These are phyloP conservation scores for Herpetospermum pedunculosum DNA, from an alignment of 306 rosid genomes.

Conservation along the genomic window DNA sequence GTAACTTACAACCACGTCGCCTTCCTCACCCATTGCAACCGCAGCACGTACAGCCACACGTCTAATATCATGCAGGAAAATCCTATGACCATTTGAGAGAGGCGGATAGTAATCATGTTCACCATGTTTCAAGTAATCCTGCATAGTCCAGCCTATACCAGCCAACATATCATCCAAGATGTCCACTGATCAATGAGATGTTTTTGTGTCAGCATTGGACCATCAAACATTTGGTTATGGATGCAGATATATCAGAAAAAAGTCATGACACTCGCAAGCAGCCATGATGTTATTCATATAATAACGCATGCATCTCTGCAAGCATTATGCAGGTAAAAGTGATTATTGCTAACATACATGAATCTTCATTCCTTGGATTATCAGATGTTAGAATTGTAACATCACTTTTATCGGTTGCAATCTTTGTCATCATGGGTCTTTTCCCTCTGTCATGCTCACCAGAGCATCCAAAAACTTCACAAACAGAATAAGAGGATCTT, in stretches of 20 bases:
- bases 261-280: not conserved
- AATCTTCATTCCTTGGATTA: slow-evolving; percentile 76
- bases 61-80: slow-evolving; percentile 87
- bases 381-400: slow-evolving; percentile 86
- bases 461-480: slow-evolving; percentile 63
- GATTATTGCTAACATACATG: slow-evolving; percentile 40
- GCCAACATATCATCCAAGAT: slow-evolving; percentile 94
- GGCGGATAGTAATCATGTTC: slow-evolving; percentile 94
- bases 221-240: slow-evolving; percentile 1
- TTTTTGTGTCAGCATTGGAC: slow-evolving; percentile 14
- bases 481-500: slow-evolving; percentile 5
- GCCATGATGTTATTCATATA: not conserved
- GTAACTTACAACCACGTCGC: slow-evolving; percentile 89
- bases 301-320: not conserved
- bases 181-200: slow-evolving; percentile 50
- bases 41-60: slow-evolving; percentile 85
- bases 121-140: slow-evolving; percentile 82
- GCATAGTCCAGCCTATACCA: slow-evolving; percentile 97
- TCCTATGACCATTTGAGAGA: slow-evolving; percentile 83
- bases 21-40: slow-evolving; percentile 99
- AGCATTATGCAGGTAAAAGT: not conserved
- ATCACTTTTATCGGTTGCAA: slow-evolving; percentile 92
- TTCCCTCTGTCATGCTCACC: slow-evolving; percentile 81
- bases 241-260: not conserved
- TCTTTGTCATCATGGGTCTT: slow-evolving; percentile 87